A percentile compares a stretch with the other conserved stretches of the same genome.
These are phyloP conservation scores for Aethionema arabicum DNA, from an alignment of 345 rosid species.

Conservation along the genomic window DNA sequence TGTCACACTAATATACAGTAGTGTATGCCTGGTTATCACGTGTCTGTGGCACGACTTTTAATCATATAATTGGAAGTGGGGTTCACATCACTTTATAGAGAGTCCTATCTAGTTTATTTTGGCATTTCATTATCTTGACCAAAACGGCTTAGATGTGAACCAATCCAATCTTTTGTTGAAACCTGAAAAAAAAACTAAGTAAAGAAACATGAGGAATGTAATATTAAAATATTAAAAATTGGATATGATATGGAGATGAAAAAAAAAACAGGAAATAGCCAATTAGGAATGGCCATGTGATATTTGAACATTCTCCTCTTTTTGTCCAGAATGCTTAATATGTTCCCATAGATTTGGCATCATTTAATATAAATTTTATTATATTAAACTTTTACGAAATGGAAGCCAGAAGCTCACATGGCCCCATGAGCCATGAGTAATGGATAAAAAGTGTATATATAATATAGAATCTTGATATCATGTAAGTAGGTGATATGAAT, in stretches of 20 bases:
- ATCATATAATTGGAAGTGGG: conserved; percentile 38
- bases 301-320: conserved; percentile 33
- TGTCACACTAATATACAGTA: not conserved
- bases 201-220: too few species aligned
- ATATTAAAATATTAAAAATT: too few species aligned
- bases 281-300: conserved; percentile 36
- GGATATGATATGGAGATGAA: conserved; percentile 15
- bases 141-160: conserved; percentile 19
- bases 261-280: conserved; percentile 15
- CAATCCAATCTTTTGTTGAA: conserved; percentile 11
- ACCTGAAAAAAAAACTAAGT: not conserved
- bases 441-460: conserved; percentile 27
- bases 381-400: conserved; percentile 23
- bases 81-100: conserved; percentile 24
- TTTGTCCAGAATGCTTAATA: conserved; percentile 17
- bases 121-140: conserved; percentile 3
- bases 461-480: conserved; percentile 26
- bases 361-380: conserved; percentile 5
- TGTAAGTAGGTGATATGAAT: conserved; percentile 33
- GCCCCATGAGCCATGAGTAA: conserved; percentile 30
- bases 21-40: conserved; percentile 31
- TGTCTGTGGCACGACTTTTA: conserved; percentile 34
- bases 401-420: conserved; percentile 40
- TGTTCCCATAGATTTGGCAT: conserved; percentile 36
- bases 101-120: conserved; percentile 26